phyloP scores from a whole-genome alignment of 2,329 filamentous ascomycete genomes.

The Penicillium concentricum region DNA sequence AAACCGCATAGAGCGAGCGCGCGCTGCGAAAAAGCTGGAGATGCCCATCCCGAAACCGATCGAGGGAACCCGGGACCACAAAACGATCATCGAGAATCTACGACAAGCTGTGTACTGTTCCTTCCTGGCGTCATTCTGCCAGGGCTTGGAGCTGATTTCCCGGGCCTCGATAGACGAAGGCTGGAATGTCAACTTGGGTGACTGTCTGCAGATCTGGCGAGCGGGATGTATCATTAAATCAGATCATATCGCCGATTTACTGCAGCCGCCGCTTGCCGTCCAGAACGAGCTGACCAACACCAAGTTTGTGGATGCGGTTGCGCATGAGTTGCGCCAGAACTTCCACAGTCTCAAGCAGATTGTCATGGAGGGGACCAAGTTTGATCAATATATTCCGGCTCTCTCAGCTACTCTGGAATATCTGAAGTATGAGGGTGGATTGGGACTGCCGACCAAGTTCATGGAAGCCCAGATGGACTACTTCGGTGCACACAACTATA shows the following conservation, averaged over 20 bases:
- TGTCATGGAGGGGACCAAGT: conserved; percentile 54
- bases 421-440: conserved; percentile 62
- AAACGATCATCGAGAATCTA: conserved; percentile 57
- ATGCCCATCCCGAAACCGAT: conserved; percentile 41
- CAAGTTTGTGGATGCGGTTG: conserved; percentile 48
- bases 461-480: conserved; percentile 71
- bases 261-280: conserved; percentile 40
- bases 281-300: conserved; percentile 35
- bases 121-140: conserved; percentile 62
- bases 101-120: conserved; percentile 61
- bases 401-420: conserved; percentile 65
- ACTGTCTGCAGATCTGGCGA: conserved; percentile 60
- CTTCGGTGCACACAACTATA: conserved; percentile 67
- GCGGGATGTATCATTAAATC: conserved; percentile 70
- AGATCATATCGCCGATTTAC: conserved; percentile 62
- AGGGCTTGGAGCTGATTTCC: conserved; percentile 65
- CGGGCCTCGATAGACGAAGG: conserved; percentile 57
- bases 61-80: conserved; percentile 32
- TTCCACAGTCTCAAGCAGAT: conserved; percentile 57
- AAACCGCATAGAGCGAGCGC: conserved; percentile 56
- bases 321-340: conserved; percentile 53
- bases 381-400: conserved; percentile 61
- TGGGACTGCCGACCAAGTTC: conserved; percentile 64
- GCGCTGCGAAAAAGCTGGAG: conserved; percentile 51
- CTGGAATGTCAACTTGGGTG: conserved; percentile 52